Evolutionary conservation across 306 rosid genomes (phyloP).

Genomic region (Senna siamea): DNA sequence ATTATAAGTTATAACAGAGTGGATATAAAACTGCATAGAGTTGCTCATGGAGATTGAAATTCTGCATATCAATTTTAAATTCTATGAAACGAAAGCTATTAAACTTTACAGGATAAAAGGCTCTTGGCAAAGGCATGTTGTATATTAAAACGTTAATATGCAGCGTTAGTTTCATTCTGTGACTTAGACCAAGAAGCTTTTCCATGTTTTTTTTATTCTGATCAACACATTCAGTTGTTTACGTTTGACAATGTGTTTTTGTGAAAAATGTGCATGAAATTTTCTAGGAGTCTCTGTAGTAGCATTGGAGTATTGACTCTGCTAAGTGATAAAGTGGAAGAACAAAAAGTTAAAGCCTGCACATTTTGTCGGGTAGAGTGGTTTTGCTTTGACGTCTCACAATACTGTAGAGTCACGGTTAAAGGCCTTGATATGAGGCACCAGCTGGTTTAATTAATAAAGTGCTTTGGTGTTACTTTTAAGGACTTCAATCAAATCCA

Average conservation of each 20-base stretch:
- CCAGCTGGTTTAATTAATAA: conserved; percentile 11
- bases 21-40: neutral
- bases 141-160: neutral
- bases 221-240: conserved; percentile 15
- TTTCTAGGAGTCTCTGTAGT: neutral
- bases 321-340: neutral
- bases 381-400: conserved; percentile 27
- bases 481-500: conserved; percentile 25
- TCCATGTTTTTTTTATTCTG: conserved; percentile 19
- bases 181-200: neutral
- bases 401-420: conserved; percentile 26
- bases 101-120: neutral
- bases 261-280: neutral
- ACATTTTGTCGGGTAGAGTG: conserved; percentile 25
- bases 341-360: conserved; percentile 18
- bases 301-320: neutral
- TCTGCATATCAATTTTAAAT: neutral
- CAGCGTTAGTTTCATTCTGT: neutral
- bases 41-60: conserved; percentile 15
- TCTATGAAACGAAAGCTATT: neutral
- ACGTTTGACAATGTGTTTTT: neutral
- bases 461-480: conserved; percentile 15
- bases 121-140: neutral
- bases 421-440: conserved; percentile 1
- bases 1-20: neutral